Evolutionary conservation across 1,284 basidiomycete species (phyloP).

Genomic region (Lignosus rhinocerotis): DNA sequence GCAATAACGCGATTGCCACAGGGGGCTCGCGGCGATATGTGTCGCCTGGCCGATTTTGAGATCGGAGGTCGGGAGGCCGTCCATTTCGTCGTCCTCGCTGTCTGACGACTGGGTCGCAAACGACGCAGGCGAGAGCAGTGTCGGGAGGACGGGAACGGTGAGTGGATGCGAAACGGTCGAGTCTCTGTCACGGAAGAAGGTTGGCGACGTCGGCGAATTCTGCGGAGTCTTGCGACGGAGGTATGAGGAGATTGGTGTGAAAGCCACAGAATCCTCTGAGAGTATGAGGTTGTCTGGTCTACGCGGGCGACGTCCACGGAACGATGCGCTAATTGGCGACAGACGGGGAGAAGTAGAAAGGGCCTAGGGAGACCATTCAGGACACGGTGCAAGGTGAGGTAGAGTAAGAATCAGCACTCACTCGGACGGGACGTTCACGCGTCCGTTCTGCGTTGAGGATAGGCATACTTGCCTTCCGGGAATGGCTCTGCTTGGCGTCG

Average conservation of each 20-base stretch:
- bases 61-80: constrained; percentile 20
- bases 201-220: constrained; percentile 66
- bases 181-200: constrained; percentile 43
- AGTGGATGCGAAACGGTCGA: constrained; percentile 49
- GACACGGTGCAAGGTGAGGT: neutral
- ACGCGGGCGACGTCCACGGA: constrained; percentile 21
- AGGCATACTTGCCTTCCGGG: constrained; percentile 37
- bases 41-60: constrained; percentile 20
- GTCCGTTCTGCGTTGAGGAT: constrained; percentile 29
- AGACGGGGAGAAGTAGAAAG: constrained; percentile 48
- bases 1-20: constrained; percentile 25
- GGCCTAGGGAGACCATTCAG: constrained; percentile 29
- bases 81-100: constrained; percentile 35
- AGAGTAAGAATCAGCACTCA: constrained; percentile 19
- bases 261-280: constrained; percentile 41
- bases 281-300: constrained; percentile 32
- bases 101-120: constrained; percentile 28
- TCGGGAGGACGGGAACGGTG: constrained; percentile 57
- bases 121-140: constrained; percentile 33
- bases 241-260: constrained; percentile 74
- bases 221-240: constrained; percentile 75
- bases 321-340: constrained; percentile 36
- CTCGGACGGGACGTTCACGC: constrained; percentile 31
- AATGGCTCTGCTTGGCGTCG: constrained; percentile 30
- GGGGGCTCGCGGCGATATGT: constrained; percentile 12